Evolutionary conservation across 768 basidiomycete genomes (phyloP).

Genomic region (Lepiota brunneoincarnata): DNA sequence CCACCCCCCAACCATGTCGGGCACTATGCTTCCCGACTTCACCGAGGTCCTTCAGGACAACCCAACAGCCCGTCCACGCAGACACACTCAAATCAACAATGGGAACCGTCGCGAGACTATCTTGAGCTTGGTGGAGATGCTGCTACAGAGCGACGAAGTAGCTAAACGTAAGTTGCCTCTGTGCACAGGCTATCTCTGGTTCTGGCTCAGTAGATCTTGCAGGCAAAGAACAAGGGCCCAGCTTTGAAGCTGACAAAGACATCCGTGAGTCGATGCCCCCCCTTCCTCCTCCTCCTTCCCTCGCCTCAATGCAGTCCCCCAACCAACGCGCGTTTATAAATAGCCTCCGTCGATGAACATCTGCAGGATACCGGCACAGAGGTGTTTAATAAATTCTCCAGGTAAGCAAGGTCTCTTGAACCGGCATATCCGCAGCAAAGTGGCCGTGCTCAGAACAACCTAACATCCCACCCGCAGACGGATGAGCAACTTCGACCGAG

Average conservation of each 20-base stretch:
- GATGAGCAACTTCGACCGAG: conserved; percentile 62
- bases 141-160: conserved; percentile 34
- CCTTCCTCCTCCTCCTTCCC: background rate
- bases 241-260: conserved; percentile 62
- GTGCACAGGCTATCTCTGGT: too few relatives aligned
- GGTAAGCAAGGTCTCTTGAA: conserved; percentile 29
- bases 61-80: background rate
- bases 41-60: conserved; percentile 9
- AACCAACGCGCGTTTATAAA: background rate
- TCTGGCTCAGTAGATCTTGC: background rate
- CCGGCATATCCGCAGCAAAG: background rate
- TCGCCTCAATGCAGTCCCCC: background rate
- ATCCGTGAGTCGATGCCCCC: conserved; percentile 48
- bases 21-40: conserved; percentile 10
- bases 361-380: conserved; percentile 67
- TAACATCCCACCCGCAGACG: conserved; percentile 32
- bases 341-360: conserved; percentile 68
- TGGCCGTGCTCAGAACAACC: conserved; percentile 8
- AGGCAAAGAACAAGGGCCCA: conserved; percentile 40
- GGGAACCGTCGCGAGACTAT: conserved; percentile 42
- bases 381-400: conserved; percentile 60
- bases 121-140: conserved; percentile 48
- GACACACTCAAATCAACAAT: background rate
- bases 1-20: background rate
- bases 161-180: conserved; percentile 26